These are phyloP conservation scores for Cryptomeria japonica DNA, from an alignment of 75 land plant genomes.

Conservation along the genomic window DNA sequence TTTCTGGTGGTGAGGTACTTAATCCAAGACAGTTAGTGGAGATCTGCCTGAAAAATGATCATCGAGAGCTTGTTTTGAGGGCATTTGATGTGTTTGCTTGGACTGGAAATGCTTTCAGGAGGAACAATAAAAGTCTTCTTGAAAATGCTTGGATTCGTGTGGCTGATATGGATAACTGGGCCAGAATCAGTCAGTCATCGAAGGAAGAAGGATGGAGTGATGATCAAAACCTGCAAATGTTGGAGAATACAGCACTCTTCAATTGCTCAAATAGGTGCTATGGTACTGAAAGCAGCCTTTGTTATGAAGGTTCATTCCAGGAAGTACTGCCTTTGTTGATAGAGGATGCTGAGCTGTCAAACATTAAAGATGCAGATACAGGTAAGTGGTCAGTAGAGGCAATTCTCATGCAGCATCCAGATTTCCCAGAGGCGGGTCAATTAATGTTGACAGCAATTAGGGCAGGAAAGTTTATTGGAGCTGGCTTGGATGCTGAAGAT, in stretches of 20 bases:
- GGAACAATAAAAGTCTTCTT: slow-evolving; percentile 55
- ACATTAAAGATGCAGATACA: slow-evolving; percentile 20
- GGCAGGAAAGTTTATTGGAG: slow-evolving; percentile 44
- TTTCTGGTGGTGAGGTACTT: slow-evolving; percentile 20
- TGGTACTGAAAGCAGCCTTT: slow-evolving; percentile 36
- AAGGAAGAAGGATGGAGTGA: slow-evolving; percentile 86
- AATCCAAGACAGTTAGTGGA: slow-evolving; percentile 71
- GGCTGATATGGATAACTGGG: slow-evolving; percentile 89
- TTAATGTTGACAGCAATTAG: slow-evolving; percentile 86
- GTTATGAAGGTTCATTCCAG: slow-evolving; percentile 63
- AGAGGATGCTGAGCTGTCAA: slow-evolving; percentile 21
- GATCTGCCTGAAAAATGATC: slow-evolving; percentile 52
- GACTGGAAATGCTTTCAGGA: slow-evolving; percentile 74
- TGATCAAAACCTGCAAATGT: slow-evolving; percentile 44
- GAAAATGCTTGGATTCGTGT: slow-evolving; percentile 85
- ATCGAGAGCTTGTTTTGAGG: slow-evolving; percentile 45
- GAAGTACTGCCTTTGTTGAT: slow-evolving; percentile 54
- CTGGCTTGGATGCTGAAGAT: slow-evolving; percentile 18
- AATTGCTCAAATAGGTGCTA: slow-evolving; percentile 80
- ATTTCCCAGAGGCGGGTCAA: slow-evolving; percentile 89
- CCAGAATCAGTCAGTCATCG: slow-evolving; percentile 52
- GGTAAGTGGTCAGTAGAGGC: slow-evolving; percentile 62
- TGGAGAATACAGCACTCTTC: slow-evolving; percentile 70
- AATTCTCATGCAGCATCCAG: slow-evolving; percentile 74
- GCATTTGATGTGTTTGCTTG: slow-evolving; percentile 87